Evolutionary conservation across 306 rosid genomes (phyloP).

Genomic region (Acacia crassicarpa): DNA sequence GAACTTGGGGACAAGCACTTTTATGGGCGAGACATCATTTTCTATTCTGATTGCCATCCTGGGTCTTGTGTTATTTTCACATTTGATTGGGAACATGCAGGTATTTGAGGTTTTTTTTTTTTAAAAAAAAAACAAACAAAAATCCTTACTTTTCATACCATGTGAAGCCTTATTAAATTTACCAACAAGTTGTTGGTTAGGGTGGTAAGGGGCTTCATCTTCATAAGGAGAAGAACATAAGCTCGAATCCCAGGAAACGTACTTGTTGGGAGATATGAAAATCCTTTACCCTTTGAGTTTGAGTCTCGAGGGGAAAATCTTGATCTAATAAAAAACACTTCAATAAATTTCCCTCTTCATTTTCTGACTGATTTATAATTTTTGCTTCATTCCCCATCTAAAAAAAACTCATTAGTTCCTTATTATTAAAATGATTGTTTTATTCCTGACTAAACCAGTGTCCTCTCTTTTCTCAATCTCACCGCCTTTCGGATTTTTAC

Average conservation of each 20-base stretch:
- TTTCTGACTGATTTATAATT: constrained; percentile 2
- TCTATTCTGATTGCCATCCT: constrained; percentile 92
- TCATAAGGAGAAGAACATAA: too few species aligned
- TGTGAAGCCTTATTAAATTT: constrained; percentile 11
- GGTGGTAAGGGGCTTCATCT: too few species aligned
- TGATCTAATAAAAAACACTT: neutral
- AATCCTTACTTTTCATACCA: constrained; percentile 6
- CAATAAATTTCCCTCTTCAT: neutral
- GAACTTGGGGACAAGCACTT: constrained; percentile 79
- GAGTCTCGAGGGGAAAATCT: too few species aligned
- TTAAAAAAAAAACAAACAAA: neutral
- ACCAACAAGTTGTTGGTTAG: too few species aligned
- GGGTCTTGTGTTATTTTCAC: constrained; percentile 95
- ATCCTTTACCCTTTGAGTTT: too few species aligned
- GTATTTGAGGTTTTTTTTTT: constrained; percentile 35
- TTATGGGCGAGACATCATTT: constrained; percentile 90
- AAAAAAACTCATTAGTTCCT: constrained; percentile 4
- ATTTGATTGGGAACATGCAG: constrained; percentile 99
- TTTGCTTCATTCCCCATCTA: neutral
- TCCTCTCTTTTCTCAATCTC: neutral
- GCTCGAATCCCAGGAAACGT: too few species aligned
- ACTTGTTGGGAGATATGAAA: too few species aligned
- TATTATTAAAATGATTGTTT: constrained; percentile 19
- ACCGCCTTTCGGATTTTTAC: neutral
- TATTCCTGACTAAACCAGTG: constrained; percentile 13